Percentiles rank a stretch among this genome's conserved stretches.
phyloP scores from a whole-genome alignment of 805 yeast genomes.

The Saccharomyces mikatae region DNA sequence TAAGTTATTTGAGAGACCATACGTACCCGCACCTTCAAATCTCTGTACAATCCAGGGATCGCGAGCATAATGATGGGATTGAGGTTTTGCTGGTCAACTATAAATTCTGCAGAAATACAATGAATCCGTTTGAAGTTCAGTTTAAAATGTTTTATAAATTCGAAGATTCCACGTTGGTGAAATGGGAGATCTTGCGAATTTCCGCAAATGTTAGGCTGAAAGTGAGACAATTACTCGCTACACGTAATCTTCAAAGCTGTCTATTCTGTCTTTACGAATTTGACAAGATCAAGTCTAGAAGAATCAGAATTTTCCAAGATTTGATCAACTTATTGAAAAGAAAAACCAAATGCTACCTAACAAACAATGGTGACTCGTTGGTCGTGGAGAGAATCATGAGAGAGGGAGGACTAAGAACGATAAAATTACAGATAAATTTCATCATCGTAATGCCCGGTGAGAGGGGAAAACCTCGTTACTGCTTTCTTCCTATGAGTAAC shows the following conservation, averaged over 20 bases:
- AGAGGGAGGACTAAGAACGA: not conserved
- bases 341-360: not conserved
- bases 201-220: not conserved
- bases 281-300: not conserved
- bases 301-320: not conserved
- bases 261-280: not conserved
- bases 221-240: not conserved
- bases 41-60: not conserved
- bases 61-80: not conserved
- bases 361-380: not conserved
- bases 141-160: not conserved
- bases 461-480: not conserved
- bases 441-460: not conserved
- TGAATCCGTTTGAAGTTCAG: not conserved
- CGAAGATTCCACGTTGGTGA: not conserved
- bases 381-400: not conserved
- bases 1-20: constrained; percentile 9
- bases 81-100: not conserved
- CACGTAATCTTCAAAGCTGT: not conserved
- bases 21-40: not conserved
- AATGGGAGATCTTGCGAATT: not conserved
- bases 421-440: not conserved
- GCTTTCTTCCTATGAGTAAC: not conserved
- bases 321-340: not conserved
- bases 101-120: not conserved